Base-by-base conservation (phyloP, 257 asterid genomes). In the Solanum paucissectum region DNA sequence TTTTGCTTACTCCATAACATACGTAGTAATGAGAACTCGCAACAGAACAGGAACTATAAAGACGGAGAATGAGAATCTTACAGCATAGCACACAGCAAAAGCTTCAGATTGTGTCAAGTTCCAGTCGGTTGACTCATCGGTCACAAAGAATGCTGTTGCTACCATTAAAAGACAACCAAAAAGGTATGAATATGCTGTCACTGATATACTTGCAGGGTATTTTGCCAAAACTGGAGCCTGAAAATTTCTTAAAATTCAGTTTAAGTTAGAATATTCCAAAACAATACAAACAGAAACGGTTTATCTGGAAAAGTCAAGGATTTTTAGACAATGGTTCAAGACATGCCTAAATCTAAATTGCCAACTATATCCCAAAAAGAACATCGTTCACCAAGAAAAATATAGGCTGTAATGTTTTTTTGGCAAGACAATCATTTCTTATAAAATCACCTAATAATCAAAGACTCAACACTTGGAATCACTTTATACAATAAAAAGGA, bases 201-300 rank as follows among this genome's bases (percentile, higher is more conserved):
- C 92, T 46, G 99, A 95, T 91, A 97, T 94, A 87, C 94, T 94
- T 83, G 99, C 99, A 83, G 99, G 99, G 92, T 96, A 97, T 87
- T 94, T 94, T 38, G 94, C 98, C 89, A 97, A 89, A 88, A 97
- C 91, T 87, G 98, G 98, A 86, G 99, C 99, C 99, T 96, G 95
- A 86, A 88, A 91, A 83, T 90, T 66, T 85, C 83, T 83, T 82
- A 49, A 82, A 5, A 4, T 32, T 82, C 69, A 82, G 86, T 52
- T 13, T 29, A 49, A 82, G 20, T 32, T 5, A 20, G 69, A 16
- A 9, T 29, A 46, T 29, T 82, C 9, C 29, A 49, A 49, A 82
- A 82, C 44, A 49, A 18, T 49, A 49, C 20, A 82, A 32, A 49
- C 69, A 49, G 86, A 29, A 79, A 82, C 38, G 16, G 44, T 49